A percentile compares a stretch with the other conserved stretches of the same genome.
These are phyloP conservation scores for Agaricus sinodeliciosus DNA, from an alignment of 768 basidiomycete genomes.

Conservation along the genomic window DNA sequence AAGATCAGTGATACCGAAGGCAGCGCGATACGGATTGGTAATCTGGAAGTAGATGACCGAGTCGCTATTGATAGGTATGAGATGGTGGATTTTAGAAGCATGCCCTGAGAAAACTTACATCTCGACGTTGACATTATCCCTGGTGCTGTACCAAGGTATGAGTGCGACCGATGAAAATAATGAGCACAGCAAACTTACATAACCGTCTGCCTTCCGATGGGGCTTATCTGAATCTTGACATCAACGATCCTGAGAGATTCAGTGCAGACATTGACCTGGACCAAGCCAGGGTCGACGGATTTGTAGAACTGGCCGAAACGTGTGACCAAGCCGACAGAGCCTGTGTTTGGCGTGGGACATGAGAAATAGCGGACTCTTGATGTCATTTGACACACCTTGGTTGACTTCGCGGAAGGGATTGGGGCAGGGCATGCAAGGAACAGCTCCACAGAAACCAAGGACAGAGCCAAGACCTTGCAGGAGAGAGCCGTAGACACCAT, in stretches of 20 bases:
- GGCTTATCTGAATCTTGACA: constrained; percentile 92
- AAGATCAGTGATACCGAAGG: constrained; percentile 89
- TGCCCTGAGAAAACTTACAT: constrained; percentile 46
- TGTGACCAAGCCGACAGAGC: constrained; percentile 84
- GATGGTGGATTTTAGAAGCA: background rate
- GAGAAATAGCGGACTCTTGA: constrained; percentile 4
- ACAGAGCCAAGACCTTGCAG: constrained; percentile 62
- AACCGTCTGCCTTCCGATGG: constrained; percentile 82
- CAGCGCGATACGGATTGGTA: constrained; percentile 85
- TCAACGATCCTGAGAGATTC: constrained; percentile 83
- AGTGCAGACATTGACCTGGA: constrained; percentile 91
- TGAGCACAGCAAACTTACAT: constrained; percentile 38
- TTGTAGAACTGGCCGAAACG: constrained; percentile 97
- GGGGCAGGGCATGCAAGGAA: constrained; percentile 81
- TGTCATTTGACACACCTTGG: constrained; percentile 48
- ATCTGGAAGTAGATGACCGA: constrained; percentile 94
- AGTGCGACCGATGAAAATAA: constrained; percentile 6
- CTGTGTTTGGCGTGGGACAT: constrained; percentile 31
- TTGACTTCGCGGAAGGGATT: constrained; percentile 84
- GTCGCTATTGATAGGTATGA: constrained; percentile 43
- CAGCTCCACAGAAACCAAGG: constrained; percentile 64
- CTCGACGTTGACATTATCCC: constrained; percentile 94
- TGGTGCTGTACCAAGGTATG: constrained; percentile 42
- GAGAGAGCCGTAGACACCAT: constrained; percentile 82
- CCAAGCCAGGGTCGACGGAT: constrained; percentile 88